A percentile compares a stretch with the other conserved stretches of the same genome.
phyloP scores from a whole-genome alignment of 2,329 filamentous ascomycete genomes.

The Botrytis elliptica region DNA sequence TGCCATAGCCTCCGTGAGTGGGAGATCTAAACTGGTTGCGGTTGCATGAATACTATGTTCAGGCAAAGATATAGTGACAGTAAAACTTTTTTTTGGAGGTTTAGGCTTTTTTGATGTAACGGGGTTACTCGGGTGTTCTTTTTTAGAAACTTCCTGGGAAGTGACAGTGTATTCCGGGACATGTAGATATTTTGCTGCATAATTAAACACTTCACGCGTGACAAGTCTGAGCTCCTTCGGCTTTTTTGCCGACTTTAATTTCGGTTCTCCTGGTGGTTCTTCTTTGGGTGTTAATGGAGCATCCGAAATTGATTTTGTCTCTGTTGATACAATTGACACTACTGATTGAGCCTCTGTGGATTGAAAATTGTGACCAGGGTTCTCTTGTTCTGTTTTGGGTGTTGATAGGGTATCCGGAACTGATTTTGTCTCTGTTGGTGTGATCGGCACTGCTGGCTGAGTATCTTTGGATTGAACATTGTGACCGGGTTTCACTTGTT shows the following conservation, averaged over 20 bases:
- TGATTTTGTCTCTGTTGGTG: background rate
- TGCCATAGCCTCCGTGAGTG: background rate
- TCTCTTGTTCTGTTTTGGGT: background rate
- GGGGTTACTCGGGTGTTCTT: background rate
- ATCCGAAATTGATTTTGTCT: background rate
- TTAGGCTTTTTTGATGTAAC: background rate
- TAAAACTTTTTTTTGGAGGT: background rate
- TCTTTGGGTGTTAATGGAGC: background rate
- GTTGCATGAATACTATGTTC: slow-evolving; percentile 12
- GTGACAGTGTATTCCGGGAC: slow-evolving; percentile 1
- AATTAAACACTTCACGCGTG: slow-evolving; percentile 5
- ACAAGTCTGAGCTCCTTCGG: background rate
- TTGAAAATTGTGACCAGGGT: background rate
- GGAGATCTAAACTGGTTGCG: background rate
- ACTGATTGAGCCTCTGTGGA: background rate
- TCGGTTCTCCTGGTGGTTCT: background rate
- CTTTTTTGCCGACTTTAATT: background rate
- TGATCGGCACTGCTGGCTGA: background rate
- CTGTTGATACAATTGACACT: background rate
- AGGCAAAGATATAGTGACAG: background rate
- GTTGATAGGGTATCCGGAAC: background rate
- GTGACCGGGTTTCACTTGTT: too few species aligned
- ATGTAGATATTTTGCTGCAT: slow-evolving; percentile 13
- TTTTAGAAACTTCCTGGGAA: too few species aligned
- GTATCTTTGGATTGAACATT: background rate